Evolutionary conservation across 495 filamentous ascomycete genomes (phyloP), one percentile per base, ranked within the genome.

Genomic region (Immersiella caudata): DNA sequence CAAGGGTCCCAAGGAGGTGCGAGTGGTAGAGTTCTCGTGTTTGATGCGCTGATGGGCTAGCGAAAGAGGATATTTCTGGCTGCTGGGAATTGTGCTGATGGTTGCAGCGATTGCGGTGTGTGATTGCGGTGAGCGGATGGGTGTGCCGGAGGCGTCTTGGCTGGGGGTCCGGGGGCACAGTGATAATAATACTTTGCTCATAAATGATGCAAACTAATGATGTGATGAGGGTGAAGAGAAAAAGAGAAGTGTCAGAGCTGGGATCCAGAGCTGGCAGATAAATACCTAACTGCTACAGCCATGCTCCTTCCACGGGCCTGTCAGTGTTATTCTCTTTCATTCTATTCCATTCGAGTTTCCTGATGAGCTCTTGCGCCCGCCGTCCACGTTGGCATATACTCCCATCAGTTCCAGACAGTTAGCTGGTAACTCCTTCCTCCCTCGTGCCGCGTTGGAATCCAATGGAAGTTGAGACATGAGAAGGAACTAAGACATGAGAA

Each of bases 141-240:
- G n/a, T n/a, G n/a, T n/a, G n/a, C n/a, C n/a, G n/a, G n/a, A n/a
- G n/a, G n/a, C n/a, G n/a, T n/a, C n/a, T n/a, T n/a, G n/a, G n/a
- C n/a, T n/a, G n/a, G n/a, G n/a, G n/a, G n/a, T n/a, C n/a, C n/a
- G n/a, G n/a, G n/a, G n/a, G n/a, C n/a, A n/a, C n/a, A n/a, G n/a
- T n/a, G n/a, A n/a, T 54, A 54, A 54, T 54, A 18, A 6, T 54
- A 54, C 50, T 54, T 54, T 54, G 50, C 50, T n/a, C n/a, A n/a
- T n/a, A n/a, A 54, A 7, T 54, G n/a, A 54, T 54, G 50, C 50
- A 54, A 54, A 54, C 6, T 54, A 54, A 54, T 54, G 21, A 54
- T 54, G 50, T 54, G 50, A 54, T 54, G 50, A 54, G 6, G 50
- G 50, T 54, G 50, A 54, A 54, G 50, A 54, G 50, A 54, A 54